Evolutionary conservation across 2,329 filamentous ascomycete genomes (phyloP), one percentile per base, ranked within the genome.

Genomic region (Nemania sp.): DNA sequence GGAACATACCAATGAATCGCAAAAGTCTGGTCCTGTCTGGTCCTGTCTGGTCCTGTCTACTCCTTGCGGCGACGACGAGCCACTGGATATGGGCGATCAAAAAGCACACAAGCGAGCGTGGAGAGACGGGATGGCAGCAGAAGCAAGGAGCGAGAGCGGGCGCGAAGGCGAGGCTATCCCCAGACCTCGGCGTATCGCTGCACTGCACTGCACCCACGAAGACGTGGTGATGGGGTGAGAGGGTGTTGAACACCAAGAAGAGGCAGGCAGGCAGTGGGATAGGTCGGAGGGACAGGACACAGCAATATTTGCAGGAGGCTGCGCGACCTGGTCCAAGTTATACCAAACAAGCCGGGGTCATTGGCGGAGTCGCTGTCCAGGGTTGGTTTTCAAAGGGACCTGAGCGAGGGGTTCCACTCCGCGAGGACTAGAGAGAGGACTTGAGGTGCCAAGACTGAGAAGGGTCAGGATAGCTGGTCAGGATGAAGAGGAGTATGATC

Each of bases 141-240:
- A 40, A 60, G 57, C 32, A 29, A 51, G 45, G 47, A 54, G 52
- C 49, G 40, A 40, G 42, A 54, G 52, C 49, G 40, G 46, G 57
- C 62, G 55, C 48, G 59, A 63, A 64, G 60, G 55, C 63, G 63
- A 65, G 61, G 63, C 61, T 59, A 63, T 54, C 48, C 39, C 37
- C 46, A 49, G 53, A 52, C 56, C 59, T 54, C 55, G 55, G 57
- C 53, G 56, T 51, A 60, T 60, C 56, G 55, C 58, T 29, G 25
- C 25, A 7, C 25, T 29, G 25, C 25, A 58, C 58, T 48, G 50
- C 59, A 64, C 58, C 53, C 53, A 62, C 62, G 56, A 57, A 39
- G 55, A 54, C 49, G 58, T 52, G 52, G 59, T 53, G 57, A 58
- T 54, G 55, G 51, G 29, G 37, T 34, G n/a, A 48, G 21, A 49